phyloP scores from a whole-genome alignment of 768 basidiomycete genomes.

The Hirschioporus abietinus region DNA sequence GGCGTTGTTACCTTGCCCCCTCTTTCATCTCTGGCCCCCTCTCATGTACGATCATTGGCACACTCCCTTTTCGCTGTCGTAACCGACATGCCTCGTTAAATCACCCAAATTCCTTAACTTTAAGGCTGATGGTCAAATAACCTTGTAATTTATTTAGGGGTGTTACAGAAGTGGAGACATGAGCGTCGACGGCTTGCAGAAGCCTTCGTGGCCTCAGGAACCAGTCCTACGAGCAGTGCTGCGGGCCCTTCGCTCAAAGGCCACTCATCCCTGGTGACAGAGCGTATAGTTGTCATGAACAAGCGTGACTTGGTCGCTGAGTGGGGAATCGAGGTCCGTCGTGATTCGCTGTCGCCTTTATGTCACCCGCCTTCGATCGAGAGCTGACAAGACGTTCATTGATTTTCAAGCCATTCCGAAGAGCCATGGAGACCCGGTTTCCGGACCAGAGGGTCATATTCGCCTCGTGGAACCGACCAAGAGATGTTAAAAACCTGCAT shows the following conservation, averaged over 20 bases:
- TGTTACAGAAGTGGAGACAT: constrained; percentile 60
- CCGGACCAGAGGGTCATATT: constrained; percentile 67
- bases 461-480: constrained; percentile 63
- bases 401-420: constrained; percentile 58
- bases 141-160: constrained; percentile 35
- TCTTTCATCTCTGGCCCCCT: neutral
- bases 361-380: constrained; percentile 2
- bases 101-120: neutral
- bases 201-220: neutral
- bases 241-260: constrained; percentile 1
- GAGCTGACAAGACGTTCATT: neutral
- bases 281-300: constrained; percentile 87
- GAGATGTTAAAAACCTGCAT: constrained; percentile 60
- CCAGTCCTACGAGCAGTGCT: neutral
- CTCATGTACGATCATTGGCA: neutral
- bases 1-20: neutral
- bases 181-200: constrained; percentile 42
- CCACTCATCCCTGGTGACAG: constrained; percentile 40
- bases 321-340: constrained; percentile 77
- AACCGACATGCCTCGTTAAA: neutral
- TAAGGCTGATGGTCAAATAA: constrained; percentile 1
- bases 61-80: neutral
- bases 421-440: constrained; percentile 64
- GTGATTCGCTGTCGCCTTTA: constrained; percentile 6
- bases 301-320: constrained; percentile 88